A percentile compares a stretch with the other conserved stretches of the same genome.
Conservation (phyloP, 1,284 basidiomycete genomes). For the Psilocybe mexicana region DNA sequence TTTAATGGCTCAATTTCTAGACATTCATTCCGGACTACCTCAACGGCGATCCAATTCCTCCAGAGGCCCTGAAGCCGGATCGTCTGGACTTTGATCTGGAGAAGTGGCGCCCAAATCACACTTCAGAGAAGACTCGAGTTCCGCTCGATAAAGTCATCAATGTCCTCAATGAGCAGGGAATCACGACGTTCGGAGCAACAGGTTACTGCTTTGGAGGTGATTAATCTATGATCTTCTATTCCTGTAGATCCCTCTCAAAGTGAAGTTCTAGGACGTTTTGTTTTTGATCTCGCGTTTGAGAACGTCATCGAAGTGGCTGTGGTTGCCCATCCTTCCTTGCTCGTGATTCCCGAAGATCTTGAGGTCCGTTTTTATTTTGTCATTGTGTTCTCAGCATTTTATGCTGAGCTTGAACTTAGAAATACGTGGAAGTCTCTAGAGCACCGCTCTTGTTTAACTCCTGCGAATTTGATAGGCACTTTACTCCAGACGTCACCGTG, state of each 20-base stretch:
- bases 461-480: slow-evolving; percentile 53
- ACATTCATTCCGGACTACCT: slow-evolving; percentile 60
- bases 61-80: slow-evolving; percentile 37
- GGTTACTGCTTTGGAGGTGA: slow-evolving; percentile 75
- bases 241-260: neutral
- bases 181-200: slow-evolving; percentile 58
- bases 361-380: slow-evolving; percentile 40
- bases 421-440: slow-evolving; percentile 45
- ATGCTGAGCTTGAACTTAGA: slow-evolving; percentile 35
- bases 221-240: slow-evolving; percentile 19
- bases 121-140: slow-evolving; percentile 45
- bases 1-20: slow-evolving; percentile 23
- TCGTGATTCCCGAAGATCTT: slow-evolving; percentile 62
- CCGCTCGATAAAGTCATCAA: slow-evolving; percentile 56
- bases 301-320: slow-evolving; percentile 53
- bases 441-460: slow-evolving; percentile 67
- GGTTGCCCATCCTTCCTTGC: slow-evolving; percentile 68
- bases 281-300: slow-evolving; percentile 71
- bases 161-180: slow-evolving; percentile 57
- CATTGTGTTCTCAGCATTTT: neutral
- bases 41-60: slow-evolving; percentile 55
- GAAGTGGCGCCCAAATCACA: slow-evolving; percentile 54
- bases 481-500: slow-evolving; percentile 47
- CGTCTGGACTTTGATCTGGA: slow-evolving; percentile 40
- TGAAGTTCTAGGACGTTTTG: slow-evolving; percentile 40